phyloP scores from a whole-genome alignment of 257 asterid species.

The Thymus quinquecostatus region DNA sequence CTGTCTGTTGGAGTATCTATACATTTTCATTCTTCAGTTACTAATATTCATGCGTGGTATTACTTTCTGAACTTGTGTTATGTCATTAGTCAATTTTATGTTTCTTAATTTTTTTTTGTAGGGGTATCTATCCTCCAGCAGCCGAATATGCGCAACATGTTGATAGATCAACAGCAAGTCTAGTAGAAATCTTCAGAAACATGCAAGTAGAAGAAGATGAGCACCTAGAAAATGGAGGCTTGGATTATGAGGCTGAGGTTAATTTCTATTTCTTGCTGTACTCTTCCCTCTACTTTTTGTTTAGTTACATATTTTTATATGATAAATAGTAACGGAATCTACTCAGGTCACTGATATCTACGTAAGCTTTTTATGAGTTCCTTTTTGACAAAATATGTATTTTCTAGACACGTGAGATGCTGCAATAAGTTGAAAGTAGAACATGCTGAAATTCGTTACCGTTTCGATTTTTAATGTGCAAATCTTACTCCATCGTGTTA shows the following conservation, averaged over 20 bases:
- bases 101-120: conserved; percentile 41
- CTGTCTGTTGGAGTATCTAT: conserved; percentile 20
- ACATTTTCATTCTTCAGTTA: neutral
- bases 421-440: conserved; percentile 8
- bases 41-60: neutral
- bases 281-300: conserved; percentile 3
- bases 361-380: neutral
- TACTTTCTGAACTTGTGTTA: conserved; percentile 12
- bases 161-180: conserved; percentile 73
- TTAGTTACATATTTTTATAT: neutral
- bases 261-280: conserved; percentile 16
- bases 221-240: conserved; percentile 78
- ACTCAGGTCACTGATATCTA: conserved; percentile 5
- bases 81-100: conserved; percentile 10
- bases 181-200: conserved; percentile 73
- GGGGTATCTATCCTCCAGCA: conserved; percentile 76
- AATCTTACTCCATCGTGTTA: neutral
- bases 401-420: neutral
- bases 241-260: conserved; percentile 68
- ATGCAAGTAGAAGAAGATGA: conserved; percentile 70
- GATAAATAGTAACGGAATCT: neutral
- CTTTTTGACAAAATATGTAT: neutral
- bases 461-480: too few species aligned
- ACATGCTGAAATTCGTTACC: neutral
- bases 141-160: conserved; percentile 63